phyloP scores from a whole-genome alignment of 257 asterid species.

The Verbascum thapsus region DNA sequence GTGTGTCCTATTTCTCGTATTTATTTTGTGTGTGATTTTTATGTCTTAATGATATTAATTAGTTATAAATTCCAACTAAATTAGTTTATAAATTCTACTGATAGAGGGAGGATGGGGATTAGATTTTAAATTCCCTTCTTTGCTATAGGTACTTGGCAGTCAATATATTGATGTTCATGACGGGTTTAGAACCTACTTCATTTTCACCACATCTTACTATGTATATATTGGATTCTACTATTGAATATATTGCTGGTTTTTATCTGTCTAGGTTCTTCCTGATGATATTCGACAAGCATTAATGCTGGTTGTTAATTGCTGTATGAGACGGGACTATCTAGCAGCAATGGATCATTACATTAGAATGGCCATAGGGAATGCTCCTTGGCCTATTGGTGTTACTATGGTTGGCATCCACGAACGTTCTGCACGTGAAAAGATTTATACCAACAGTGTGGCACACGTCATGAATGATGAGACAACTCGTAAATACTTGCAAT shows the following conservation, averaged over 20 bases:
- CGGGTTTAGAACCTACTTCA: no score
- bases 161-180: no score
- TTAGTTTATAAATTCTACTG: no score
- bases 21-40: neutral
- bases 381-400: constrained; percentile 99
- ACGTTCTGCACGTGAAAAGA: constrained; percentile 99
- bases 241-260: neutral
- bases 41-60: no score
- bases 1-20: neutral
- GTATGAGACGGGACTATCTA: constrained; percentile 84
- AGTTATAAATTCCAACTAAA: no score
- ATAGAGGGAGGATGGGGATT: no score
- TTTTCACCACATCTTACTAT: no score
- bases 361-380: constrained; percentile 88
- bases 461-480: constrained; percentile 99
- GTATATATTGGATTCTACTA: no score
- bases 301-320: constrained; percentile 68
- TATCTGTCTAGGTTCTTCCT: constrained; percentile 68
- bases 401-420: constrained; percentile 99
- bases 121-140: no score
- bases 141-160: no score
- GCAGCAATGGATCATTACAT: constrained; percentile 98
- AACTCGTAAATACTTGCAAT: constrained; percentile 89
- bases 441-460: constrained; percentile 94
- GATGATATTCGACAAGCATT: constrained; percentile 88